Evolutionary conservation across 129 eudicot genomes (phyloP), one percentile per base, ranked within the genome.

Genomic region (Saposhnikovia divaricata): DNA sequence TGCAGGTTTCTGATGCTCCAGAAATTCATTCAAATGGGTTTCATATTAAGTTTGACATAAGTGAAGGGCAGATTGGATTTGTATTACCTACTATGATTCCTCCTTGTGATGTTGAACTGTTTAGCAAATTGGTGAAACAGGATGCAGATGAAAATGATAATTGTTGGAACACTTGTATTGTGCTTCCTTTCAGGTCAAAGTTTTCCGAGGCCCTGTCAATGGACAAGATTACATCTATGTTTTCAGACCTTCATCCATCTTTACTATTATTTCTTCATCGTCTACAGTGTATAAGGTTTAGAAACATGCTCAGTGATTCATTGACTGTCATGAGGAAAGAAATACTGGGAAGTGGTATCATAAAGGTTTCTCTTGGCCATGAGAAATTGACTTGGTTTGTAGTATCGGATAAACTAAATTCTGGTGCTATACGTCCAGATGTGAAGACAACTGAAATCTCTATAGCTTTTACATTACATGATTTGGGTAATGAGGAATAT

Each of bases 11-110:
- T n/a, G 92, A 94, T 92, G 93, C 98, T 78, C 98, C 98, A 44
- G 97, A 94, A 84, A 90, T 94, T 71, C 98, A 94, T 80, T 94
- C 98, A 28, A 94, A 94, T 81, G 98, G 98, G 74, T 94, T 91
- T 74, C 98, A 94, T 80, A 85, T 94, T 57, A 94, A 92, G 90
- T 94, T 94, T 89, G 98, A 94, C 88, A 79, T 94, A 53, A 86
- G 83, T 21, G 87, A 89, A 71, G 97, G 98, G 83, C 96, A 94
- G 85, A 90, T 94, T 63, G 98, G 98, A 77, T 92, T 94, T 85
- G 96, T 94, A 59, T 82, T 94, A 75, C 98, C 98, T 68, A 92
- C 98, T 51, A 51, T 80, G 73, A 86, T 94, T 61, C 92, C 98
- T 84, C 91, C 98, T 21, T 90, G 92, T 86, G 91, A 92, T 80